Percentiles rank a stretch among this genome's conserved stretches.
Evolutionary conservation across 2,329 filamentous ascomycete genomes (phyloP).

Genomic region (Thelonectria blattea): DNA sequence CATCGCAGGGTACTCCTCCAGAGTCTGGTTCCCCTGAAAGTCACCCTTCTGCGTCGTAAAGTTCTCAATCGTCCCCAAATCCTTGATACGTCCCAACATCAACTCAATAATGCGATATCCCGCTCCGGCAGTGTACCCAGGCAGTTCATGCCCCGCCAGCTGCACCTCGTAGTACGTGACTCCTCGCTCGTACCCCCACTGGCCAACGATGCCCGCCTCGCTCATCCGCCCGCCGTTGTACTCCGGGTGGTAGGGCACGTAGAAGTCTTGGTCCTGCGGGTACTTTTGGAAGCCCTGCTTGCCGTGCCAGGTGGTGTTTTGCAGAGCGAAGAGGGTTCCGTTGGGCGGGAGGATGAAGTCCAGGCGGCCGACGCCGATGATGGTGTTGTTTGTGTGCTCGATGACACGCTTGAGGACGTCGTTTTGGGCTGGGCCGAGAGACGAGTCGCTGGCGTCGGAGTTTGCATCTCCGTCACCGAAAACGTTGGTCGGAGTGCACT

Average conservation of each 20-base stretch:
- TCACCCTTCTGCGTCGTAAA: slow-evolving; percentile 35
- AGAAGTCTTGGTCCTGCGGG: slow-evolving; percentile 61
- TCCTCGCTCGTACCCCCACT: slow-evolving; percentile 73
- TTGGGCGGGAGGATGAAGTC: slow-evolving; percentile 73
- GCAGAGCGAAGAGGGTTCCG: slow-evolving; percentile 73
- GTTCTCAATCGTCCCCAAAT: slow-evolving; percentile 26
- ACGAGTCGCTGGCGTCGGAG: slow-evolving; percentile 25
- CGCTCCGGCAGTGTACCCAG: slow-evolving; percentile 37
- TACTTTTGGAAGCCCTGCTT: slow-evolving; percentile 68
- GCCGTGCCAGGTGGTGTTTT: slow-evolving; percentile 82
- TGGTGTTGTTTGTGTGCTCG: slow-evolving; percentile 42
- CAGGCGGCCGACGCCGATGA: slow-evolving; percentile 38
- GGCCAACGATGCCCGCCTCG: slow-evolving; percentile 71
- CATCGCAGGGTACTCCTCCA: not conserved
- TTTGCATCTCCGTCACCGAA: slow-evolving; percentile 34
- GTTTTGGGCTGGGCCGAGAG: slow-evolving; percentile 27
- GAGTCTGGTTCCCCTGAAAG: slow-evolving; percentile 22
- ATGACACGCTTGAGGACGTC: slow-evolving; percentile 39
- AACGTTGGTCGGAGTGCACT: slow-evolving; percentile 36
- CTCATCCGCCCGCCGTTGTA: slow-evolving; percentile 54
- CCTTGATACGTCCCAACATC: slow-evolving; percentile 35
- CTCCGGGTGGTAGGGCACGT: slow-evolving; percentile 65
- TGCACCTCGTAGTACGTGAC: slow-evolving; percentile 73
- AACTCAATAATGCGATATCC: slow-evolving; percentile 39
- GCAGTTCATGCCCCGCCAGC: slow-evolving; percentile 63